phyloP scores from a whole-genome alignment of 495 filamentous ascomycete species.

The Tetracladium marchalianum region DNA sequence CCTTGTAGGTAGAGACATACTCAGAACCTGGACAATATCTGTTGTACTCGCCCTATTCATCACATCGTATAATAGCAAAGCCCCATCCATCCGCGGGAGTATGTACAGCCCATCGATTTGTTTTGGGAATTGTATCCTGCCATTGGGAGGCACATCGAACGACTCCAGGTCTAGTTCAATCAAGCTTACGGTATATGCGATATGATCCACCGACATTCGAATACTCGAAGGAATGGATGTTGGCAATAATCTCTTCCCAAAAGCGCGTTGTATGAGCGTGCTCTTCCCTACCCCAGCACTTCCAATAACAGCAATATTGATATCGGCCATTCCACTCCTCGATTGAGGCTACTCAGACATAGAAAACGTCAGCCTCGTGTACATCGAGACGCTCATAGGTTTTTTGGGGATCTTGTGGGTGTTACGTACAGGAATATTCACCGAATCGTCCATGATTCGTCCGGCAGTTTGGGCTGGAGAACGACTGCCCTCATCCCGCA shows the following conservation, averaged over 20 bases:
- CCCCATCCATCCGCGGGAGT: conserved; percentile 70
- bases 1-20: conserved; percentile 40
- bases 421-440: conserved; percentile 24
- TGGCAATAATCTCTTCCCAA: conserved; percentile 55
- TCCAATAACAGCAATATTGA: conserved; percentile 84
- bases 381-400: not conserved
- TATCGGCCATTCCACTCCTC: conserved; percentile 38
- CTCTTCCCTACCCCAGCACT: conserved; percentile 77
- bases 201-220: conserved; percentile 70
- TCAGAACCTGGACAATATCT: conserved; percentile 56
- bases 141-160: conserved; percentile 55
- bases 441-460: conserved; percentile 16
- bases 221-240: conserved; percentile 44
- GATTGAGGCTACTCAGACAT: conserved; percentile 12
- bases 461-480: not conserved
- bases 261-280: conserved; percentile 72
- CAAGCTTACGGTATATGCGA: conserved; percentile 67
- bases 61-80: conserved; percentile 77
- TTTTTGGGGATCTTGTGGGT: conserved; percentile 21
- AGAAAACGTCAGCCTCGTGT: not conserved
- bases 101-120: conserved; percentile 46
- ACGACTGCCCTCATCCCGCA: conserved; percentile 3
- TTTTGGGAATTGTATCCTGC: conserved; percentile 71
- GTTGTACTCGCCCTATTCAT: conserved; percentile 61
- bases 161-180: conserved; percentile 65